These are phyloP conservation scores for Penicillium psychrofluorescens DNA, from an alignment of 495 filamentous ascomycete genomes.

Conservation along the genomic window DNA sequence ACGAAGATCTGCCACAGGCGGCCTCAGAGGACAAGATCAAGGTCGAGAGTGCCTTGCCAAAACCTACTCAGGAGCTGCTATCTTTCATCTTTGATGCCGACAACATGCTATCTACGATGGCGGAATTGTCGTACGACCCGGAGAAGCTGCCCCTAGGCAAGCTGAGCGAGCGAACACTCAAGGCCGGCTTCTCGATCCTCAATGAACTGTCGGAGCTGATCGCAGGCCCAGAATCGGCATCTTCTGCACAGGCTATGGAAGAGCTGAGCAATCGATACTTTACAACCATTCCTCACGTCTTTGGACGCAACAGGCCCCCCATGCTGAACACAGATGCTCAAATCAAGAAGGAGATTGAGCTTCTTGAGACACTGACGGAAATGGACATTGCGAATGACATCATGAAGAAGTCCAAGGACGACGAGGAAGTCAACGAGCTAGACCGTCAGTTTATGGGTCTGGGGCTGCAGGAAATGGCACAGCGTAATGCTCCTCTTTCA, in stretches of 20 bases:
- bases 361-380: slow-evolving; percentile 69
- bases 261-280: slow-evolving; percentile 68
- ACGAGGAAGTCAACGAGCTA: slow-evolving; percentile 49
- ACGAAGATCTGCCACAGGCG: slow-evolving; percentile 52
- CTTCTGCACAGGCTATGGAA: slow-evolving; percentile 45
- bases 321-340: slow-evolving; percentile 44
- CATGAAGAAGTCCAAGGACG: slow-evolving; percentile 54
- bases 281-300: slow-evolving; percentile 72
- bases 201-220: slow-evolving; percentile 66
- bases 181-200: slow-evolving; percentile 60
- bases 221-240: slow-evolving; percentile 38
- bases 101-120: slow-evolving; percentile 58
- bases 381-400: slow-evolving; percentile 78
- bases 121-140: slow-evolving; percentile 65
- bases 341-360: slow-evolving; percentile 66
- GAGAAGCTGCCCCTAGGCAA: slow-evolving; percentile 78
- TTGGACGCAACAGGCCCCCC: slow-evolving; percentile 66
- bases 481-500: slow-evolving; percentile 21
- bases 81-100: slow-evolving; percentile 74
- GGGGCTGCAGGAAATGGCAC: slow-evolving; percentile 67
- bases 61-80: slow-evolving; percentile 59
- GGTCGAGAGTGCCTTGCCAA: slow-evolving; percentile 46
- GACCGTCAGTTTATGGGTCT: slow-evolving; percentile 67
- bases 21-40: slow-evolving; percentile 17
- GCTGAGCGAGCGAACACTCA: slow-evolving; percentile 68